Conservation (phyloP, 495 filamentous ascomycete species). For the Endocarpon pusillum region DNA sequence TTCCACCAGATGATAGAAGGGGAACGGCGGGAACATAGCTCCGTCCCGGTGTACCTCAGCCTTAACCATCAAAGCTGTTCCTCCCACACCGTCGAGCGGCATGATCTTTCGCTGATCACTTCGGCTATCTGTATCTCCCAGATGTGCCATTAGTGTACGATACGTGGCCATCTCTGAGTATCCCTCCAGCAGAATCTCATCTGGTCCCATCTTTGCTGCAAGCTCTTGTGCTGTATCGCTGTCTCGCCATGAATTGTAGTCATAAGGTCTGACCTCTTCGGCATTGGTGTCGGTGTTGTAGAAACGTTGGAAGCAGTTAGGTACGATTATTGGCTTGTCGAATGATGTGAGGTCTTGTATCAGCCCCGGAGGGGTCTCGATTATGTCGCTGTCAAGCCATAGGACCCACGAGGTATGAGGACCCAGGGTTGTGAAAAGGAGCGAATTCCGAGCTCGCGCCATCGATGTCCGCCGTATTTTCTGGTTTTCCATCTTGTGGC, state of each 20-base stretch:
- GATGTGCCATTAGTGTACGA: conserved; percentile 78
- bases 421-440: conserved; percentile 93
- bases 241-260: conserved; percentile 95
- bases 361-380: conserved; percentile 70
- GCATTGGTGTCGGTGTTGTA: conserved; percentile 51
- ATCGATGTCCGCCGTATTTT: conserved; percentile 75
- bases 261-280: conserved; percentile 67
- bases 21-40: conserved; percentile 94
- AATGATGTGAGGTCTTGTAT: conserved; percentile 87
- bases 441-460: conserved; percentile 79
- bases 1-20: conserved; percentile 93
- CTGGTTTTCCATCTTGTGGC: conserved; percentile 80
- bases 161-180: conserved; percentile 88
- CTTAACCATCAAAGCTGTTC: conserved; percentile 86
- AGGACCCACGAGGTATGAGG: conserved; percentile 91
- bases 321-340: conserved; percentile 74
- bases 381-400: conserved; percentile 85
- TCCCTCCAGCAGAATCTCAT: conserved; percentile 88
- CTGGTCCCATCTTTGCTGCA: conserved; percentile 59
- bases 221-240: conserved; percentile 57
- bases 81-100: conserved; percentile 79
- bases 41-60: conserved; percentile 95
- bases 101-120: conserved; percentile 45
- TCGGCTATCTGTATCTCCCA: conserved; percentile 33
- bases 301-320: conserved; percentile 90